phyloP scores from a whole-genome alignment of 768 basidiomycete species.

The Asterophora lycoperdoides region DNA sequence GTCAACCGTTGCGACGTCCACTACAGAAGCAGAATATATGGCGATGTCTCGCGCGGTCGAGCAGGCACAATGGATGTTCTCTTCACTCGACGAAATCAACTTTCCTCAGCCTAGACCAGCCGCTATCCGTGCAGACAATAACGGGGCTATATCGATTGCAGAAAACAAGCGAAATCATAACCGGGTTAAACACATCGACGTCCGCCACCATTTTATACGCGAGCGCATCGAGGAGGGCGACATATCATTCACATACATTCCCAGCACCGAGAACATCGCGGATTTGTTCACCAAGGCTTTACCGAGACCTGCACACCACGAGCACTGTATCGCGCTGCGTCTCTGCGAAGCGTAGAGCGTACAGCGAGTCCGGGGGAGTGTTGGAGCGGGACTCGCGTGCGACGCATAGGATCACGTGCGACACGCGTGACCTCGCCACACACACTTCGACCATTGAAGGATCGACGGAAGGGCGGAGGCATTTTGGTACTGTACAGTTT shows the following conservation, averaged over 20 bases:
- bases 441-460: too few species aligned
- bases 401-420: too few species aligned
- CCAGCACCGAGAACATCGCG: too few species aligned
- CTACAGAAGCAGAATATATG: constrained; percentile 24
- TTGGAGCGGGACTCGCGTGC: not conserved
- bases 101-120: constrained; percentile 14
- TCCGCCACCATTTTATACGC: constrained; percentile 21
- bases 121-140: too few species aligned
- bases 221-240: too few species aligned
- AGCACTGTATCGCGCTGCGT: not conserved
- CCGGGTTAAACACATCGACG: constrained; percentile 31
- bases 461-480: too few species aligned
- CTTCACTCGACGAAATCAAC: constrained; percentile 22
- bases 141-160: too few species aligned
- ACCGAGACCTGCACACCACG: not conserved
- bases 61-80: constrained; percentile 31
- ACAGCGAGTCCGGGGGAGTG: constrained; percentile 2
- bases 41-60: constrained; percentile 23
- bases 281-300: constrained; percentile 38
- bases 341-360: not conserved
- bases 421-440: not conserved
- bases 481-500: too few species aligned
- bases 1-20: constrained; percentile 21
- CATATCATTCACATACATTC: too few species aligned
- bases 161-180: too few species aligned